Base-by-base conservation (phyloP, 768 basidiomycete genomes). In the Amanita pseudoporphyria region DNA sequence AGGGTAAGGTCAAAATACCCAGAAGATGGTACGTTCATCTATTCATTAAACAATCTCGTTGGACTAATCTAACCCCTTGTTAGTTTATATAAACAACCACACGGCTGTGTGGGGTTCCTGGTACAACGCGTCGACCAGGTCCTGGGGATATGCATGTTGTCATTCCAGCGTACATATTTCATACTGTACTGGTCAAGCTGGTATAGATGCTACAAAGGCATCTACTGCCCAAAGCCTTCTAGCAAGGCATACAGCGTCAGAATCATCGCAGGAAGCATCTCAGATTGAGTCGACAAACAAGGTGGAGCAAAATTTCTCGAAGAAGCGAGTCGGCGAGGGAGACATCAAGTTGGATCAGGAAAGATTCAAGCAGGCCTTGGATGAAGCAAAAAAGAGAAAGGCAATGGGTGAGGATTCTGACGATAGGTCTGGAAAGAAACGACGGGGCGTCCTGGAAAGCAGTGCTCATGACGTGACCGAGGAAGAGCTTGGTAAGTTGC, bases 41-140 rank as follows among this genome's bases (percentile, higher is more conserved):
- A 18, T 47, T 19, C 24, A 7, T 53, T 43, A 36, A 30, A 30
- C 32, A 22, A 22, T 35, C 30, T 18, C 50, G 51, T 52, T 22
- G 40, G 43, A 14, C 33, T 52, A 53, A n/a, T 55, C 53, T 52
- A 41, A 31, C 26, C 18, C 49, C 18, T 6, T 16, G 55, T 1
- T 54, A 97, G 93, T 93, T 6, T 84, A 78, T 57, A 70, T 87
- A 59, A 94, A 93, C 65, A 99, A 99, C 60, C 96, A 99, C 60
- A 92, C 86, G 0, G 72, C 81, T 4, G 83, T 97, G n/a, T 99
- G 96, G 96, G 96, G 96, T 39, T 99, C 96, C 38, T 98, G 83
- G 82, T 98, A 88, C 63, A 82, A 88, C 56, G 53, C 70, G 13
- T 68, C 77, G 10, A 73, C 76, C 2, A 79, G 82, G 12, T 61